Evolutionary conservation across 257 asterid species (phyloP).

Genomic region (Fraxinus americana): DNA sequence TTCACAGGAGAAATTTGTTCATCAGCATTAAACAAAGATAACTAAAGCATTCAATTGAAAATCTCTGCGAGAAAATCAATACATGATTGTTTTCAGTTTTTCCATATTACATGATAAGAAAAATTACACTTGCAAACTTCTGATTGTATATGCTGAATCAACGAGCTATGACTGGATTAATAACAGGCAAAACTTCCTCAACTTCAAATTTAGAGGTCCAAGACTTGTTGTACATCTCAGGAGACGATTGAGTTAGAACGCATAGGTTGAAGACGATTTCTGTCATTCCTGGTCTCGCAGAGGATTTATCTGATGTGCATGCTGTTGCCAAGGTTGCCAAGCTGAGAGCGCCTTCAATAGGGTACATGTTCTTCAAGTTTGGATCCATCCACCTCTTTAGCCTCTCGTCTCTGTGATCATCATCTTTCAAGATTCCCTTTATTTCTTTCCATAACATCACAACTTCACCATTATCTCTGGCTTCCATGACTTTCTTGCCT

Average conservation of each 20-base stretch:
- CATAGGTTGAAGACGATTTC: slow-evolving; percentile 70
- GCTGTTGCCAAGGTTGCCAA: slow-evolving; percentile 67
- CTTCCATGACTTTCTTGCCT: slow-evolving; percentile 59
- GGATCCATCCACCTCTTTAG: slow-evolving; percentile 77
- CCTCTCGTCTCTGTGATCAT: slow-evolving; percentile 52
- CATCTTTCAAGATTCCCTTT: slow-evolving; percentile 50
- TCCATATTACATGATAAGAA: slow-evolving; percentile 12
- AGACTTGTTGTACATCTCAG: slow-evolving; percentile 42
- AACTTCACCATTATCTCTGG: slow-evolving; percentile 48
- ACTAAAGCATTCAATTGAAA: not conserved
- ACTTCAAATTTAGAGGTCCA: slow-evolving; percentile 46
- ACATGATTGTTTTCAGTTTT: not conserved
- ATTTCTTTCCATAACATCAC: slow-evolving; percentile 64
- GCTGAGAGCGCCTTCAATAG: slow-evolving; percentile 64
- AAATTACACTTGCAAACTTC: not conserved
- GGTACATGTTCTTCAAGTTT: slow-evolving; percentile 34
- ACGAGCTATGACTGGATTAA: slow-evolving; percentile 58
- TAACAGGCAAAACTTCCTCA: slow-evolving; percentile 50
- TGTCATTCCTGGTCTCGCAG: slow-evolving; percentile 67
- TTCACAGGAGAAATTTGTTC: not conserved
- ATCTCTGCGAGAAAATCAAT: not conserved
- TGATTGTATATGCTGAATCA: slow-evolving; percentile 24
- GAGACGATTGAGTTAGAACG: slow-evolving; percentile 61
- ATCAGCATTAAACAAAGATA: not conserved
- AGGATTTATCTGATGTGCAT: slow-evolving; percentile 59